Conservation (phyloP, 2,329 filamentous ascomycete genomes). For the Penicillium freii region DNA sequence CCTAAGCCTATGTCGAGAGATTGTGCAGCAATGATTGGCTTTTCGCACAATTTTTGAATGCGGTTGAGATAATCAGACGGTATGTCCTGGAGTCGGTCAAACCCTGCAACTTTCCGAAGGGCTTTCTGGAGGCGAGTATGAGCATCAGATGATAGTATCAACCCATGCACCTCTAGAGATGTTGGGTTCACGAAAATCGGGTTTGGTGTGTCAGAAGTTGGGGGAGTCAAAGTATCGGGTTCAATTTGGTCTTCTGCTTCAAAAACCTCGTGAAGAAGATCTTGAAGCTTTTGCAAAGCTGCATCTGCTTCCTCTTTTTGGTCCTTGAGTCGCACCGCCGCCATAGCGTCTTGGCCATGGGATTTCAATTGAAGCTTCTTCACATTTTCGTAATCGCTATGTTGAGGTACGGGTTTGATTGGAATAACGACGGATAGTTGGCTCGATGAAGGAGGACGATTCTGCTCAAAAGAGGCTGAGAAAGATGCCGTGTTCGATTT, state of each 20-base stretch:
- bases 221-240: constrained; percentile 49
- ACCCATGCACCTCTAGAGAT: constrained; percentile 35
- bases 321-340: constrained; percentile 64
- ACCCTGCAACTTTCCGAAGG: constrained; percentile 68
- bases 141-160: constrained; percentile 62
- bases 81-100: constrained; percentile 67
- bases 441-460: constrained; percentile 21
- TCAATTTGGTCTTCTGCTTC: constrained; percentile 71
- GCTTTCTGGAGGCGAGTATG: constrained; percentile 72
- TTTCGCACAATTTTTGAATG: constrained; percentile 77
- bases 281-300: constrained; percentile 68
- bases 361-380: constrained; percentile 54
- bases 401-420: constrained; percentile 41
- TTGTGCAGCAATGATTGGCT: constrained; percentile 65
- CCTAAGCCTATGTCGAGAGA: constrained; percentile 67
- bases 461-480: constrained; percentile 37
- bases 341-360: constrained; percentile 55
- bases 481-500: constrained; percentile 48
- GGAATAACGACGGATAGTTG: constrained; percentile 52
- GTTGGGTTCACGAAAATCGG: constrained; percentile 52
- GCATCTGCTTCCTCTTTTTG: constrained; percentile 78
- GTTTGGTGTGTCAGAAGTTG: constrained; percentile 43
- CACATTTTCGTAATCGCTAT: constrained; percentile 34
- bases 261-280: constrained; percentile 69
- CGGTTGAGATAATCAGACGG: constrained; percentile 72